Conservation (phyloP, 108 stramenopile species). For the Pseudonitzschia multiseries region DNA sequence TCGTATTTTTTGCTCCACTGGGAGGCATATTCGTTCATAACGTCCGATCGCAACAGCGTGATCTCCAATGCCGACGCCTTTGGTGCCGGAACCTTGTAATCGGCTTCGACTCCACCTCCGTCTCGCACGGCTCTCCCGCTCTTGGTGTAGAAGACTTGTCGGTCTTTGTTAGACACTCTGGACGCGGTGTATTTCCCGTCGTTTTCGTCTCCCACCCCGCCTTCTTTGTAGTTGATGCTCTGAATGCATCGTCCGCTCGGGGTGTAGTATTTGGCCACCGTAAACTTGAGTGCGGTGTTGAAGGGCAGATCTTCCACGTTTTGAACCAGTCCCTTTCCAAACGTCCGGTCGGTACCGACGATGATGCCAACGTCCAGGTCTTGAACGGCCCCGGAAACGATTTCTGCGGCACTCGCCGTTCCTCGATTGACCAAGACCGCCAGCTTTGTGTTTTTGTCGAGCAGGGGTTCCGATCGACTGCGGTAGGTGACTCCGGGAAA, state of each 20-base stretch:
- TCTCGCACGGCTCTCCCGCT: conserved; percentile 78
- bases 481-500: conserved; percentile 86
- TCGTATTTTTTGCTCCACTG: conserved; percentile 77
- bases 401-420: conserved; percentile 94
- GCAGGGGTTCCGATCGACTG: conserved; percentile 77
- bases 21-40: conserved; percentile 81
- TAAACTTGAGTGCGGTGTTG: conserved; percentile 91
- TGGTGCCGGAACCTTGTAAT: conserved; percentile 84
- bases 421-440: conserved; percentile 88
- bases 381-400: conserved; percentile 95
- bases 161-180: conserved; percentile 69
- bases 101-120: conserved; percentile 92
- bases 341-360: conserved; percentile 90
- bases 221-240: conserved; percentile 85
- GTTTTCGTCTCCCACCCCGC: conserved; percentile 38
- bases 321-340: conserved; percentile 98
- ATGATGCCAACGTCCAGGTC: conserved; percentile 94
- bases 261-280: conserved; percentile 97
- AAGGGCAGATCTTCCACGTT: conserved; percentile 90
- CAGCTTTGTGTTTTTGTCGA: conserved; percentile 78
- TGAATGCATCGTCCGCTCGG: conserved; percentile 94
- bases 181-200: conserved; percentile 51
- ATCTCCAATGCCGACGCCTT: conserved; percentile 85
- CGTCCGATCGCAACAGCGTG: conserved; percentile 72
- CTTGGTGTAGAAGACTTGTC: conserved; percentile 70